Conservation (phyloP, 345 rosid genomes). For the Populus alba region DNA sequence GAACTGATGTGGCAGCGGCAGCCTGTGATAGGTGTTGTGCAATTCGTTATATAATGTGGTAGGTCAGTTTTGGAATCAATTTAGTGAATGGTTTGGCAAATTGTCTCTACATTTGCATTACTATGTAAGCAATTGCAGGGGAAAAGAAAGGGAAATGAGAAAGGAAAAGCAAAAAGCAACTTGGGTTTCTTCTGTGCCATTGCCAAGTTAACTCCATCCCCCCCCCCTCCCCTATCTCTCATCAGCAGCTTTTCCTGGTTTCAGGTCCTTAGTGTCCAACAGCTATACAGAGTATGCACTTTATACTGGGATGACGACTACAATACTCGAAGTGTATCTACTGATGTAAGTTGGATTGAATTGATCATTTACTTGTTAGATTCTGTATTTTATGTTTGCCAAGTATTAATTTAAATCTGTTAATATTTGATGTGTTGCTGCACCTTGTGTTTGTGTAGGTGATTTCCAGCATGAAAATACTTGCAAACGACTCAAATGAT, state of each 20-base stretch:
- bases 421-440: neutral
- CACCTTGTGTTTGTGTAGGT: conserved; percentile 10
- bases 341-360: conserved; percentile 21
- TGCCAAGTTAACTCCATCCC: neutral
- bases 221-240: neutral
- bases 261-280: conserved; percentile 23
- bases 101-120: neutral
- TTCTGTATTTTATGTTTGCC: neutral
- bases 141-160: neutral
- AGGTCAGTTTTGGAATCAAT: neutral
- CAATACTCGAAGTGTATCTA: conserved; percentile 23
- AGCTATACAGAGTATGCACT: conserved; percentile 24
- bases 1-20: neutral
- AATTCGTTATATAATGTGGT: neutral
- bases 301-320: conserved; percentile 25
- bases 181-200: too few relatives aligned
- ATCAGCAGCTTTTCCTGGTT: neutral
- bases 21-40: neutral
- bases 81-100: neutral
- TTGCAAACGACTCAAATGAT: conserved; percentile 9
- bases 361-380: neutral
- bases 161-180: neutral
- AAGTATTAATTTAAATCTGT: neutral
- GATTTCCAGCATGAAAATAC: conserved; percentile 22
- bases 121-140: neutral